Evolutionary conservation across 306 rosid genomes (phyloP), one percentile per base, ranked within the genome.

Genomic region (Citrullus amarus): DNA sequence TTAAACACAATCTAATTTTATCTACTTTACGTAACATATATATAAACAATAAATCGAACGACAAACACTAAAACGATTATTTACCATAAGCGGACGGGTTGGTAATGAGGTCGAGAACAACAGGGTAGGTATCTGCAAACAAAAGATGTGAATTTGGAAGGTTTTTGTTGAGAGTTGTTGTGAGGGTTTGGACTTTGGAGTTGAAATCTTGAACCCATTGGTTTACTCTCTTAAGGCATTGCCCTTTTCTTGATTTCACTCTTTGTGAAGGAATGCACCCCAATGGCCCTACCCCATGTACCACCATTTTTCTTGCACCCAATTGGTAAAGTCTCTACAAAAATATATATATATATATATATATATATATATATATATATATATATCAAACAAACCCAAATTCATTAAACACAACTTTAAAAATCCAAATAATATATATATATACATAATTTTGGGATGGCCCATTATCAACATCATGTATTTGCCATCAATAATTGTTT

Each of bases 251-350:
- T 58, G 98, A 91, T 77, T 92, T 93, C 67, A 89, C 96, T 78
- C 96, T 83, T 57, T 93, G 97, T 15, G 98, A 93, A 38, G 98
- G 96, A 83, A 93, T 91, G 84, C 98, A 93, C n/a, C 98, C 98
- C 0, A 91, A 86, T 9, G 98, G 96, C 6, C 94, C 94, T 53
- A 93, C 73, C 25, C 96, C 96, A 65, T 93, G 88, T 67, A 91
- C 54, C 7, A 88, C 82, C 75, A 91, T 80, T 38, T 87, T 90
- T 82, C 86, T 76, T 63, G 97, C 97, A 74, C 90, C 96, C 9
- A 93, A 82, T 16, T 86, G 71, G 87, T 93, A 83, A 2, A 93
- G 87, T 59, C 80, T 89, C 98, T 91, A 51, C 4, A 15, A 51
- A 4, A 48, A 76, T 44, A 44, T 44, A 44, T 44, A 44, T 44